These are phyloP conservation scores for Acacia confusa DNA, from an alignment of 306 rosid species.

Conservation along the genomic window DNA sequence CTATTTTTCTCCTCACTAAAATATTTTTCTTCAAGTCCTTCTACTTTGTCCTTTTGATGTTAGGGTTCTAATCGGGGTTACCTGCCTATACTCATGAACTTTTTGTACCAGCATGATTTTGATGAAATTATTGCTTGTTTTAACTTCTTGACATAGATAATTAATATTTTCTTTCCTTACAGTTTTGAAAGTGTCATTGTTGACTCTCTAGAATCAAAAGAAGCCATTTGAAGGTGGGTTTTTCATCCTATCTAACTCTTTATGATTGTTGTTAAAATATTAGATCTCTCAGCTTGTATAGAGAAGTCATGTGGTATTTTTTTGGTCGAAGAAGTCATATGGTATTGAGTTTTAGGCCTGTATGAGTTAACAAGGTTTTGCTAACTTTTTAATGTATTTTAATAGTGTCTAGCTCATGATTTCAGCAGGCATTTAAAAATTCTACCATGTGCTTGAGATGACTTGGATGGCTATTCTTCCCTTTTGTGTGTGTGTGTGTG, in stretches of 20 bases:
- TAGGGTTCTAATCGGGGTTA: too few species aligned
- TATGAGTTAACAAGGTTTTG: constrained; percentile 12
- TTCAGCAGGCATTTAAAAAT: too few species aligned
- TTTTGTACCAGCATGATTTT: too few species aligned
- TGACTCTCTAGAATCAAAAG: constrained; percentile 75
- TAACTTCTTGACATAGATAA: too few species aligned
- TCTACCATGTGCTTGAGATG: constrained; percentile 27
- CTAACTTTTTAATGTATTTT: constrained; percentile 8
- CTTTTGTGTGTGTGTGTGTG: background rate
- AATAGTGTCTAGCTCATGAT: background rate
- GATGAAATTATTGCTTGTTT: too few species aligned
- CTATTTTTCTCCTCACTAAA: too few species aligned
- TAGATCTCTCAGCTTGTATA: too few species aligned
- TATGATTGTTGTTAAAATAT: constrained; percentile 12
- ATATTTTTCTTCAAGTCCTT: too few species aligned
- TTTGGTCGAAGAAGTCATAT: too few species aligned
- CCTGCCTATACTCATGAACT: too few species aligned
- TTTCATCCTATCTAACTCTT: constrained; percentile 22
- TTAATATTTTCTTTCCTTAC: constrained; percentile 27
- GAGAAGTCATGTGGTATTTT: constrained; percentile 1
- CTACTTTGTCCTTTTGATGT: too few species aligned
- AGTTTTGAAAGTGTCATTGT: constrained; percentile 88
- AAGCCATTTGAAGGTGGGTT: constrained; percentile 77
- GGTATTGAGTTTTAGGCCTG: constrained; percentile 12
- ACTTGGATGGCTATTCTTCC: constrained; percentile 15